Conservation (phyloP, 495 filamentous ascomycete genomes). For the Penicillium turbatum region DNA sequence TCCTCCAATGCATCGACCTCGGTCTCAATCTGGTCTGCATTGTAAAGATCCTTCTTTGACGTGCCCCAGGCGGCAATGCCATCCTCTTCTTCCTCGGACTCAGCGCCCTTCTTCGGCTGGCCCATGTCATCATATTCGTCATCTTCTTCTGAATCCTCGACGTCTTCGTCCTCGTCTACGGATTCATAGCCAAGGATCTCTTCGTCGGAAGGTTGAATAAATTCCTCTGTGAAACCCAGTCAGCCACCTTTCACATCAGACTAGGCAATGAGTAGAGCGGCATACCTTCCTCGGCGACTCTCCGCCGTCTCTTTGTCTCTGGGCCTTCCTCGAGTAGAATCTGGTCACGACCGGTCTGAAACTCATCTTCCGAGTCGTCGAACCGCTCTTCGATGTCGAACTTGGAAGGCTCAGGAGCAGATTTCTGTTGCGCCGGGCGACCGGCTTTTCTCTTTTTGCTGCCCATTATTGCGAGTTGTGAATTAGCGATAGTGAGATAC, state of each 20-base stretch:
- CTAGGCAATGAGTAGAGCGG: constrained; percentile 7
- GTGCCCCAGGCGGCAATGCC: constrained; percentile 80
- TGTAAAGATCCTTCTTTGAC: constrained; percentile 86
- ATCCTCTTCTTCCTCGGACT: constrained; percentile 59
- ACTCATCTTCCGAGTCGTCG: constrained; percentile 89
- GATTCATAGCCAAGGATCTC: constrained; percentile 70
- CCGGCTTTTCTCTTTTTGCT: constrained; percentile 73
- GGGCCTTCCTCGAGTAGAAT: constrained; percentile 78
- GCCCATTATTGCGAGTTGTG: constrained; percentile 57
- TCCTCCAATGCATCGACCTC: constrained; percentile 90
- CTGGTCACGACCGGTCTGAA: constrained; percentile 76
- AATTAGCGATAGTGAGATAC: background rate
- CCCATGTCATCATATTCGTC: constrained; percentile 35
- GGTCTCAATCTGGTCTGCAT: constrained; percentile 84
- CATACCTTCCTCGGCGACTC: constrained; percentile 59
- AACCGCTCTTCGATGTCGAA: constrained; percentile 71
- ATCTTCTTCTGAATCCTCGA: constrained; percentile 48
- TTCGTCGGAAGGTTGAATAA: constrained; percentile 75
- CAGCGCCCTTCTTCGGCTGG: constrained; percentile 22
- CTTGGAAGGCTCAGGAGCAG: constrained; percentile 36
- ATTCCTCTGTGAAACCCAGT: constrained; percentile 44
- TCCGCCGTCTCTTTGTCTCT: constrained; percentile 68
- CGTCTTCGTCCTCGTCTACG: constrained; percentile 47
- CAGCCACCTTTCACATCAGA: constrained; percentile 5
- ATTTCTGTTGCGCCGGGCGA: constrained; percentile 46